Conservation (phyloP, 768 basidiomycete species). For the Collybiopsis confluens region DNA sequence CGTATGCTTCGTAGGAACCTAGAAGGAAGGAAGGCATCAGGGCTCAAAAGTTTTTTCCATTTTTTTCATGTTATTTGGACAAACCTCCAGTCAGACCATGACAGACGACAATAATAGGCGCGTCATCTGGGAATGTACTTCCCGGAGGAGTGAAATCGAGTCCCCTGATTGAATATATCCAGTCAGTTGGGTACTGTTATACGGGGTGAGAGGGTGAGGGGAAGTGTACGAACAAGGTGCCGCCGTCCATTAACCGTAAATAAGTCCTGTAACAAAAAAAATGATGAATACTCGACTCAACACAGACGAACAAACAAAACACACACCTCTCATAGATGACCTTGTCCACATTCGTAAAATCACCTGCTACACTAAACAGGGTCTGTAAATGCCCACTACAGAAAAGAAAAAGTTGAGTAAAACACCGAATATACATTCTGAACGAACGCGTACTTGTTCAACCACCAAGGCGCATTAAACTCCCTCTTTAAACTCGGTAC, state of each 20-base stretch:
- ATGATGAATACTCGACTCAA: background rate
- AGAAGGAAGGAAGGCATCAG: background rate
- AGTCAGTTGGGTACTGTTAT: background rate
- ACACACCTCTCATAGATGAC: constrained; percentile 32
- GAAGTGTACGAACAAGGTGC: constrained; percentile 28
- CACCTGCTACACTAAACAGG: constrained; percentile 27
- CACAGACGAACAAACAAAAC: background rate
- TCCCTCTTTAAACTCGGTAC: constrained; percentile 8
- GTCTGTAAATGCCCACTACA: constrained; percentile 37
- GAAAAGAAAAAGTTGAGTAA: too few species aligned
- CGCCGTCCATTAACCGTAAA: constrained; percentile 31
- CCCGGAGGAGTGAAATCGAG: constrained; percentile 32
- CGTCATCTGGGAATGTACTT: background rate
- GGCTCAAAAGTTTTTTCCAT: background rate
- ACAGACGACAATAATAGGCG: constrained; percentile 26
- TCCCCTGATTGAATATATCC: constrained; percentile 22
- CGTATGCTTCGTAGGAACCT: constrained; percentile 91
- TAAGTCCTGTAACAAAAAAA: constrained; percentile 22
- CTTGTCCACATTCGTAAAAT: constrained; percentile 30
- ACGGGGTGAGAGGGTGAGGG: background rate
- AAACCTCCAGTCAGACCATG: constrained; percentile 14
- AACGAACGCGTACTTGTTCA: constrained; percentile 19
- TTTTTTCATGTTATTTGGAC: background rate
- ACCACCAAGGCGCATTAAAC: constrained; percentile 18
- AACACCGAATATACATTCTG: constrained; percentile 15